Evolutionary conservation across 1,284 basidiomycete species (phyloP), one percentile per base, ranked within the genome.

Genomic region (Trametes sp.): DNA sequence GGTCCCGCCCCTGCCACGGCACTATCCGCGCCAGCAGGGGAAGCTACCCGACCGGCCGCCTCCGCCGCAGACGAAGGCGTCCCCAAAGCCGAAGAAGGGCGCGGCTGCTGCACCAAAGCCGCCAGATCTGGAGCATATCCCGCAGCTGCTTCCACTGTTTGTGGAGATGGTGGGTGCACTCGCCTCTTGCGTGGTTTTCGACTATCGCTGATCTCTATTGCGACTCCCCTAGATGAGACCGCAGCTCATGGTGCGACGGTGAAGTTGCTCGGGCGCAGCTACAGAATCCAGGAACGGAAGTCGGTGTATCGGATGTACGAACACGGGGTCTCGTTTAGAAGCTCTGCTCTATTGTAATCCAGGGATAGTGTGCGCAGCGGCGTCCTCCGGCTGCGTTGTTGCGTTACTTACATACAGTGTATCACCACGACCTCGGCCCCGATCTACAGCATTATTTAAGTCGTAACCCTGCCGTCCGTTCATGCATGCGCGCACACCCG

Each of bases 121-220:
- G 53, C 97, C 97, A 1, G 87, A 93, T 62, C 81, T 98, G 55
- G 81, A 82, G 61, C 84, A 90, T 68, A 86, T 98, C 61, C 89
- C 92, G 24, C 83, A 87, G 64, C 74, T 98, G 26, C 79, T 96
- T 36, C 94, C 95, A 1, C 71, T 98, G 29, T 98, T 98, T 74
- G 85, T 92, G 50, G 96, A 98, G 78, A 88, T 96, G 82, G 95
- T 96, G 68, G 75, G 88, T 74, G 19, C 13, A 0, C 29, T 13
- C 28, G 23, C 2, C 44, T 26, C n/a, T 5, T 38, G 8, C 33
- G 33, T n/a, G n/a, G n/a, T n/a, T n/a, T n/a, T n/a, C n/a, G n/a
- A n/a, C n/a, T n/a, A n/a, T n/a, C n/a, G 31, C 54, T 56, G 41
- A 49, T 16, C 13, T 36, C 24, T 14, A 14, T n/a, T 21, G 38